These are phyloP conservation scores for Ettlia oleoabundans DNA, from an alignment of 139 green algal genomes.

Conservation along the genomic window DNA sequence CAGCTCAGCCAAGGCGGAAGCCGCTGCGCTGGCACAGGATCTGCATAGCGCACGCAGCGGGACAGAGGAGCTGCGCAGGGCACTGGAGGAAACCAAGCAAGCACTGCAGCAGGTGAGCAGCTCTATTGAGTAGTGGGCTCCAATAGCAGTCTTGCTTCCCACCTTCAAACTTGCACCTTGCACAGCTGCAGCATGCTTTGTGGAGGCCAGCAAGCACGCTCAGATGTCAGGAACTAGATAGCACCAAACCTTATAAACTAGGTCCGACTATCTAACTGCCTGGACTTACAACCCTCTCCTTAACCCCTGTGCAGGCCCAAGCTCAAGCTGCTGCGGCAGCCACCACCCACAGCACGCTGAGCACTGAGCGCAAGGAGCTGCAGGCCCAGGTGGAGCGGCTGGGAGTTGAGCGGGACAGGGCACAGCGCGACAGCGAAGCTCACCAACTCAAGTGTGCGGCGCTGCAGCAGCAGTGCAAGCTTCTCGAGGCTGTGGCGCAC, in stretches of 20 bases:
- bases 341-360: neutral
- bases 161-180: too few species aligned
- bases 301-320: neutral
- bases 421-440: neutral
- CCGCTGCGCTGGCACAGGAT: constrained; percentile 1
- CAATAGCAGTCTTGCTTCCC: too few species aligned
- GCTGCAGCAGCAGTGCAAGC: constrained; percentile 30
- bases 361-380: constrained; percentile 29
- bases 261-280: neutral
- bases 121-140: too few species aligned
- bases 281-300: neutral
- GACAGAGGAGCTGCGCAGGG: neutral
- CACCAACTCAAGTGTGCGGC: neutral
- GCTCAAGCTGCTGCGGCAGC: neutral
- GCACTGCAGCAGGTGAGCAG: neutral
- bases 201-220: too few species aligned
- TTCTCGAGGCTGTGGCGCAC: constrained; percentile 23
- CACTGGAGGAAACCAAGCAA: neutral
- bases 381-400: constrained; percentile 15
- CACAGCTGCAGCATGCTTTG: too few species aligned
- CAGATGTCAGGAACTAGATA: too few species aligned
- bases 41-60: neutral
- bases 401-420: constrained; percentile 22
- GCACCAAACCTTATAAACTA: too few species aligned
- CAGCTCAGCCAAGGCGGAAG: neutral